A percentile compares a stretch with the other conserved stretches of the same genome.
Conservation (phyloP, 2,329 filamentous ascomycete species). For the Uncinocarpus reesii region DNA sequence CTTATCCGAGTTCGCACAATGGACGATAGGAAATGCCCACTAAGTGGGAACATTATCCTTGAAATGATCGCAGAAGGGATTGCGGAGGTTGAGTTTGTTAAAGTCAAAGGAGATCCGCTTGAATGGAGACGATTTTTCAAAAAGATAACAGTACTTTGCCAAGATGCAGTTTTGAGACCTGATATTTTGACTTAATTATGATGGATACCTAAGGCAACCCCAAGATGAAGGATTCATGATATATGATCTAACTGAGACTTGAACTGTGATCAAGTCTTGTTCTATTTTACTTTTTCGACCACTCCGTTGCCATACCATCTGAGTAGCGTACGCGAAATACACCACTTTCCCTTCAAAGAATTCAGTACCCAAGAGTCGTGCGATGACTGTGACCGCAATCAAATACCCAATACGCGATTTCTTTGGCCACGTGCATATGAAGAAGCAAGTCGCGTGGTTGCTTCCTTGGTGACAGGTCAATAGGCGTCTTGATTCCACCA, state of each 20-base stretch:
- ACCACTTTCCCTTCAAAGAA: conserved; percentile 64
- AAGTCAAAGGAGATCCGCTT: conserved; percentile 87
- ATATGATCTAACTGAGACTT: too few relatives aligned
- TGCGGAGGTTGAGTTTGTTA: conserved; percentile 81
- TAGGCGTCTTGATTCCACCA: conserved; percentile 70
- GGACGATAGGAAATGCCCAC: conserved; percentile 42
- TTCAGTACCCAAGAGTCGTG: conserved; percentile 58
- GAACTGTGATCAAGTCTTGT: too few relatives aligned
- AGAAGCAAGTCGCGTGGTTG: conserved; percentile 53
- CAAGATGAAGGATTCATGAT: too few relatives aligned
- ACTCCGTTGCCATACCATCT: too few relatives aligned
- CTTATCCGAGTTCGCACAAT: conserved; percentile 63
- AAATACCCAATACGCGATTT: too few relatives aligned
- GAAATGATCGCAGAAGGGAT: conserved; percentile 47
- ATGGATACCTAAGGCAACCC: too few relatives aligned
- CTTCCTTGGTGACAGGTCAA: conserved; percentile 76
- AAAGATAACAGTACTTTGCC: conserved; percentile 77
- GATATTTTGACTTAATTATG: conserved; percentile 27
- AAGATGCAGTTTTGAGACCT: conserved; percentile 65
- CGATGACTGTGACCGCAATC: too few relatives aligned
- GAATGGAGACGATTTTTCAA: conserved; percentile 98
- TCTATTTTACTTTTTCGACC: too few relatives aligned
- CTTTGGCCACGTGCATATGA: conserved; percentile 41
- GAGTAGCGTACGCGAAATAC: conserved; percentile 72
- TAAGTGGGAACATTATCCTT: conserved; percentile 37